These are phyloP conservation scores for Setaria viridis DNA, from an alignment of 202 grass and related monocot species.

Conservation along the genomic window DNA sequence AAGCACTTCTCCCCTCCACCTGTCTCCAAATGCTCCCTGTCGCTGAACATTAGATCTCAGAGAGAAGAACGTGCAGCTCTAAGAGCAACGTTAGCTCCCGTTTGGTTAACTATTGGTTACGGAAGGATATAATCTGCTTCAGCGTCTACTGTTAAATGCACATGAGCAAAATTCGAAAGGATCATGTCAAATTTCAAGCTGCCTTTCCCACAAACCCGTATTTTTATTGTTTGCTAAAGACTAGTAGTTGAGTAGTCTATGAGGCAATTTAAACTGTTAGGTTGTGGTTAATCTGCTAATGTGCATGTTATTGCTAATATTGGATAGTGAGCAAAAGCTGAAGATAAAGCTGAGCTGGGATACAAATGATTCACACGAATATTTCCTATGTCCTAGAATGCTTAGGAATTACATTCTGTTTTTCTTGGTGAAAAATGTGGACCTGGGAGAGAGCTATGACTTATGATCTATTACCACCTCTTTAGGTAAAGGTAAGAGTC, in stretches of 20 bases:
- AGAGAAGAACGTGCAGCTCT: conserved; percentile 6
- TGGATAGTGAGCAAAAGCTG: neutral
- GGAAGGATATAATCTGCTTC: conserved; percentile 11
- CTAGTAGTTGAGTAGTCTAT: neutral
- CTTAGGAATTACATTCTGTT: conserved; percentile 4
- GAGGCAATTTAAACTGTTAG: conserved; percentile 19
- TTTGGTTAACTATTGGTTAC: conserved; percentile 18
- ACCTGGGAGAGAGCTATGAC: neutral
- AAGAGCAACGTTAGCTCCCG: conserved; percentile 16
- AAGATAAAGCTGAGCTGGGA: conserved; percentile 4
- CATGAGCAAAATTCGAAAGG: conserved; percentile 26
- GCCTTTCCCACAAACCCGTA: neutral
- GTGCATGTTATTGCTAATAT: conserved; percentile 23
- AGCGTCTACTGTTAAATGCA: conserved; percentile 11
- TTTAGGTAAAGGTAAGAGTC: neutral
- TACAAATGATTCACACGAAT: neutral
- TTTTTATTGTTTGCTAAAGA: conserved; percentile 10
- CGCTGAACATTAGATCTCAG: conserved; percentile 37
- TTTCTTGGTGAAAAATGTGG: neutral
- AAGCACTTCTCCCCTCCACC: conserved; percentile 28
- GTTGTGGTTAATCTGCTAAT: conserved; percentile 13
- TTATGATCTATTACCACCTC: neutral
- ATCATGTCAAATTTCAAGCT: neutral
- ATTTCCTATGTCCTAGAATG: conserved; percentile 1
- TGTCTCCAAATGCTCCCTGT: conserved; percentile 8